Evolutionary conservation across 2,329 filamentous ascomycete genomes (phyloP).

Genomic region (Byssochlamys sp.): DNA sequence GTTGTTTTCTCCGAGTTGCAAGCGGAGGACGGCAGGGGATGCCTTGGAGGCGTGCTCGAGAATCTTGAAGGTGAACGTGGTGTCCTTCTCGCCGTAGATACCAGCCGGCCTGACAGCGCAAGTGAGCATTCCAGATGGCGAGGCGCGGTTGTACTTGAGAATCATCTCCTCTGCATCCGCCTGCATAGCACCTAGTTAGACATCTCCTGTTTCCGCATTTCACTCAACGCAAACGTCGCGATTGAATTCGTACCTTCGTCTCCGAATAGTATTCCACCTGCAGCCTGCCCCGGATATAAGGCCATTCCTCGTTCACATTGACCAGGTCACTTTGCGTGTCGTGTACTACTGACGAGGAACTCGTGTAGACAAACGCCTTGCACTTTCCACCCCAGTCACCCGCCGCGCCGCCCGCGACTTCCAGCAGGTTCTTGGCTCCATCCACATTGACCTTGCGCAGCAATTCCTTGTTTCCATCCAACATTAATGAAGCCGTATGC

Average conservation of each 20-base stretch:
- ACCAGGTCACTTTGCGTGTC: slow-evolving; percentile 70
- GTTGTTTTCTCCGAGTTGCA: slow-evolving; percentile 68
- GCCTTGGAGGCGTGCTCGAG: slow-evolving; percentile 58
- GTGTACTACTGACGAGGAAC: slow-evolving; percentile 74
- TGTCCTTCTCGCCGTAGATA: slow-evolving; percentile 85
- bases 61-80: slow-evolving; percentile 63
- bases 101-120: slow-evolving; percentile 73
- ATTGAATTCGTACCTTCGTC: slow-evolving; percentile 58
- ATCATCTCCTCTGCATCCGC: slow-evolving; percentile 74
- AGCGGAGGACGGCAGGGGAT: slow-evolving; percentile 52
- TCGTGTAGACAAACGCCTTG: slow-evolving; percentile 81
- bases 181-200: slow-evolving; percentile 31
- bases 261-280: slow-evolving; percentile 79
- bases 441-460: slow-evolving; percentile 80
- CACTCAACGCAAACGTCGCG: neutral
- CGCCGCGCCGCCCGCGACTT: slow-evolving; percentile 59
- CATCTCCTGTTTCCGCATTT: neutral
- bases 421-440: slow-evolving; percentile 62
- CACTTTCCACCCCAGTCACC: slow-evolving; percentile 50
- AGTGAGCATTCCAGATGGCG: slow-evolving; percentile 57
- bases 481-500: slow-evolving; percentile 67
- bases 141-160: slow-evolving; percentile 60
- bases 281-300: slow-evolving; percentile 59
- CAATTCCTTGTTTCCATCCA: slow-evolving; percentile 45
- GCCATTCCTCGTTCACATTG: slow-evolving; percentile 78